Evolutionary conservation across 2,329 filamentous ascomycete species (phyloP), one percentile per base, ranked within the genome.

Genomic region (Alternaria infectoria): DNA sequence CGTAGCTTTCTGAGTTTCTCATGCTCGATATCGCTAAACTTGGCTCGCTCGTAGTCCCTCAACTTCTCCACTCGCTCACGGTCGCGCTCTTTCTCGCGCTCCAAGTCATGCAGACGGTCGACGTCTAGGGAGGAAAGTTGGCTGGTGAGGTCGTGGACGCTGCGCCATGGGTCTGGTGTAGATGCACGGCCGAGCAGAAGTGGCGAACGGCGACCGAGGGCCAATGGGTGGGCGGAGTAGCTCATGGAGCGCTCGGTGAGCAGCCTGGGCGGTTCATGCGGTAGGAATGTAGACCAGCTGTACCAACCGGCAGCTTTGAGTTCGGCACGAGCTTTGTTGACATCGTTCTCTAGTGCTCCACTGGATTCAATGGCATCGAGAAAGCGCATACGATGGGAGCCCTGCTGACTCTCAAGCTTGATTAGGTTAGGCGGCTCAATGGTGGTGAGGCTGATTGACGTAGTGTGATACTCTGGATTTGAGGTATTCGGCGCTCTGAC

Each of bases 331-430:
- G 66, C 70, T 66, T 65, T 78, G 47, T 66, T 58, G 8, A 72
- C 69, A 54, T 74, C 72, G 52, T 71, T 70, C 23, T 73, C 67
- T 4, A 75, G 15, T 17, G 69, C 66, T 3, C 63, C 63, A 26
- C 65, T 72, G 4, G 47, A 12, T 1, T 69, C 63, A 5, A 75
- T 19, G 0, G 71, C 54, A 7, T 72, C 66, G 21, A 64, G 44
- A 21, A 74, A 73, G 12, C 67, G 47, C 8, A 57, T 30, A 19
- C 64, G 60, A 30, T 69, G 66, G 3, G 54, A 36, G 44, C 69
- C 12, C 15, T 71, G 54, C 2, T 71, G 67, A 21, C 51, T 57
- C 52, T 74, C 64, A n/a, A 76, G 45, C 54, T 75, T 75, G 21
- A 72, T 55, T 0, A 75, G 57, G 49, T 76, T 75, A 1, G 65